Conservation (phyloP, 108 stramenopile genomes). For the Cyclotella cryptica region DNA sequence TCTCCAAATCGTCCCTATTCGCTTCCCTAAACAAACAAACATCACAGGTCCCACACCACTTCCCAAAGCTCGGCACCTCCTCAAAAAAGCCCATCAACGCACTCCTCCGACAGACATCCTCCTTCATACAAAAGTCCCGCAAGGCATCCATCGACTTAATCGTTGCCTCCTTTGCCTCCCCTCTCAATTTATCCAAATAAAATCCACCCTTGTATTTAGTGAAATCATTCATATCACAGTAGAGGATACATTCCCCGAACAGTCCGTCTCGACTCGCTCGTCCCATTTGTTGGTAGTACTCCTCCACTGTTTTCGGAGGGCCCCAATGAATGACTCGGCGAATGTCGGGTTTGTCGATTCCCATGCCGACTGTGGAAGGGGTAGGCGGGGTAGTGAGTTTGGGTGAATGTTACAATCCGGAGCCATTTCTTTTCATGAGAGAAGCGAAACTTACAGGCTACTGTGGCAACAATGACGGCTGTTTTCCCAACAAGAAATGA, state of each 20-base stretch:
- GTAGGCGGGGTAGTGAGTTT: too few relatives aligned
- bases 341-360: constrained; percentile 92
- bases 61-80: constrained; percentile 70
- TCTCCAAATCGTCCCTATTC: constrained; percentile 59
- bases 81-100: constrained; percentile 74
- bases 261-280: constrained; percentile 95
- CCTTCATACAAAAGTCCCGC: constrained; percentile 59
- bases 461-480: constrained; percentile 91
- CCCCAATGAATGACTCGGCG: constrained; percentile 91
- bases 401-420: too few relatives aligned
- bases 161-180: constrained; percentile 51
- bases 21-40: constrained; percentile 49
- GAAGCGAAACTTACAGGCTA: constrained; percentile 76
- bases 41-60: constrained; percentile 87
- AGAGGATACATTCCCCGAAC: constrained; percentile 76
- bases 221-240: constrained; percentile 66
- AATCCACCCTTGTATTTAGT: constrained; percentile 74
- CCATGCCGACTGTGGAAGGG: constrained; percentile 78
- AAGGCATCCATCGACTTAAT: constrained; percentile 63
- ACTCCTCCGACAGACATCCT: constrained; percentile 69
- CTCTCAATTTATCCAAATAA: constrained; percentile 65
- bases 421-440: too few relatives aligned
- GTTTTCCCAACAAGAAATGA: constrained; percentile 83
- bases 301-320: constrained; percentile 92
- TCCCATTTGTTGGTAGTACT: constrained; percentile 96